A percentile compares a stretch with the other conserved stretches of the same genome.
phyloP scores from a whole-genome alignment of 176 grass and related monocot genomes.

The Phoenix roebelenii region DNA sequence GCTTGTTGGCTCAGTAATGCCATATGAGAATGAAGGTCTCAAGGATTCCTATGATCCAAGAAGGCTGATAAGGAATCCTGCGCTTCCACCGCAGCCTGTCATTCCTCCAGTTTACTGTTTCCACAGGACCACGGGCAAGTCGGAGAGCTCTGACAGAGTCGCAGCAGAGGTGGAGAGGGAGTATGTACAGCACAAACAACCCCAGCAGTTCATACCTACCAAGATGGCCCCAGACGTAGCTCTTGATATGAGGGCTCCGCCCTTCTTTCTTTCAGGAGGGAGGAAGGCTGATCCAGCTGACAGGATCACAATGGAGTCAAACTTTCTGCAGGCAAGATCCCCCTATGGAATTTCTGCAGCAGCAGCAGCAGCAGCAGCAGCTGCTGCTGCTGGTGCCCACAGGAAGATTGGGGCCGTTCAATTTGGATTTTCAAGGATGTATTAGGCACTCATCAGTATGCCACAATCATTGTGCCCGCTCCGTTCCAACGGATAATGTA shows the following conservation, averaged over 20 bases:
- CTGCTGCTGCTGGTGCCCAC: slow-evolving; percentile 41
- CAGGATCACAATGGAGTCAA: slow-evolving; percentile 40
- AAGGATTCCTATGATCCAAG: slow-evolving; percentile 63
- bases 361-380: slow-evolving; percentile 48
- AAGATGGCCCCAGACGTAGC: slow-evolving; percentile 50
- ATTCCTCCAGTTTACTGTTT: slow-evolving; percentile 59
- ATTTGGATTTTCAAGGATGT: slow-evolving; percentile 71
- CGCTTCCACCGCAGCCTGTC: slow-evolving; percentile 49
- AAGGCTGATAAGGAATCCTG: slow-evolving; percentile 50
- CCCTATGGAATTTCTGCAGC: slow-evolving; percentile 46
- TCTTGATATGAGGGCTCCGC: slow-evolving; percentile 91
- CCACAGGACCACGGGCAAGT: slow-evolving; percentile 46
- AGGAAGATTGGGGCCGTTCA: slow-evolving; percentile 62
- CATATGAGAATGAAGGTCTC: slow-evolving; percentile 52
- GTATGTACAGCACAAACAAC: slow-evolving; percentile 40
- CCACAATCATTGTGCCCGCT: too few species aligned
- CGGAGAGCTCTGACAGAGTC: slow-evolving; percentile 32
- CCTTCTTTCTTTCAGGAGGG: slow-evolving; percentile 47
- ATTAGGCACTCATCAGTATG: slow-evolving; percentile 21
- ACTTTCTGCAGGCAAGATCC: slow-evolving; percentile 40
- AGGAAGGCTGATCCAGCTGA: slow-evolving; percentile 35
- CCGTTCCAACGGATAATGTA: too few species aligned
- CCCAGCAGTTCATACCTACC: slow-evolving; percentile 37
- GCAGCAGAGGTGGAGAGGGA: slow-evolving; percentile 34
- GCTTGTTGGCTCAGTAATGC: slow-evolving; percentile 54